Evolutionary conservation across 306 rosid genomes (phyloP), one percentile per base, ranked within the genome.

Genomic region (Prunus campanulata): DNA sequence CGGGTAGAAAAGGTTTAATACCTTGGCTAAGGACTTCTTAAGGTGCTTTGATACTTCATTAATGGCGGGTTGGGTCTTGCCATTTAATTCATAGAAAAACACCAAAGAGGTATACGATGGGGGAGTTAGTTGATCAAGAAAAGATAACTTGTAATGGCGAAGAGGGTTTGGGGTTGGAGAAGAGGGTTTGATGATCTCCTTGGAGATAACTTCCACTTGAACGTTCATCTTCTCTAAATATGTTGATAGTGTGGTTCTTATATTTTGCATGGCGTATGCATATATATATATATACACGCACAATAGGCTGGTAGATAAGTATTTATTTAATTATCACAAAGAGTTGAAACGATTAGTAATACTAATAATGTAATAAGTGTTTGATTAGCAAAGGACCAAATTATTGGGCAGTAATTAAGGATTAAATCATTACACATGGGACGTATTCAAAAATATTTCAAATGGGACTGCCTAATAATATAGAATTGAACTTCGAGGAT

Each of bases 51-150:
- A 79, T 39, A 83, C 64, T 47, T 83, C 47, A 12, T 32, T 16
- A 10, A 27, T 20, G 5, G 2, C 12, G 39, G 39, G 39, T 11
- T 60, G 39, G 15, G 18, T 25, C 39, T 60, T 1, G 39, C 8
- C 66, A 12, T 60, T 25, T 18, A 60, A 13, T 11, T 60, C 66
- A 60, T 60, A 60, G 66, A 60, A 60, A 6, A 60, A 32, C 32
- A 60, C 19, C 66, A 25, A 24, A 60, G 66, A 60, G 19, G 3
- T 13, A 22, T 57, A 60, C 11, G 25, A 1, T 6, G 42, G 19
- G 13, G 89, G 88, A 32, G 79, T 59, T n/a, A 80, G 19, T 78
- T 85, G 89, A 61, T 89, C 89, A 18, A 83, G 85, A 42, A 87
- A 82, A 3, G 88, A 87, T n/a, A 85, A 82, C 52, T 82, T 84